Base-by-base conservation (phyloP, 2,329 filamentous ascomycete genomes). In the Tolypocladium pustulatum region DNA sequence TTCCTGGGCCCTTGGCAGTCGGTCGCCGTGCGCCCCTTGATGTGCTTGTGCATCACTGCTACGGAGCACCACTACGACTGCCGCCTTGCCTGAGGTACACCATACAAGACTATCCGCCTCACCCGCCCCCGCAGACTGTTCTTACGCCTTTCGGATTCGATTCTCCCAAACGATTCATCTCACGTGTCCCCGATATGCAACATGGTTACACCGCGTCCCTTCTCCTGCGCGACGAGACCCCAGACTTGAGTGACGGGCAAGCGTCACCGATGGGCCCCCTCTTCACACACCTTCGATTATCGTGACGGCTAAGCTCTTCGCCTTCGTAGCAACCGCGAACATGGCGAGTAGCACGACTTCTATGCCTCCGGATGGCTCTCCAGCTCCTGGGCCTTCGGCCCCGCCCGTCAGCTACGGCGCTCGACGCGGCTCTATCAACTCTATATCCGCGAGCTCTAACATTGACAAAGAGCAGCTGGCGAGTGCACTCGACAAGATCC, bases 401-500 rank as follows among this genome's bases (percentile, higher is more conserved):
- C 72, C 73, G 22, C 70, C 71, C 22, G 60, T 64, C 38, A 64
- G 63, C 61, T 67, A 69, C 46, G 69, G 70, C 62, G 67, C 65
- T 59, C 72, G 74, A 22, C 72, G 74, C 58, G 71, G 71, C 60
- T 76, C 75, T 36, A 66, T 75, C 60, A 69, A 69, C 60, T 76
- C 77, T 9, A 68, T 75, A 59, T 75, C 76, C n/a, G 71, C 71
- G 5, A 68, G 63, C 40, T 73, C 72, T 38, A 66, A 67, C 37
- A 62, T 72, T 60, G 88, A 92, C 70, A 88, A 84, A 68, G 88
- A 91, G 62, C 86, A 89, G 59, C 79, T 93, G 41, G 85, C 89
- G 38, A 84, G 90, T 62, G 83, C 88, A 22, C 84, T 97, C 61
- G 89, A 96, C 73, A 87, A 90, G 66, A 96, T 97, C 64, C 93